Evolutionary conservation across 192 early-diverging fungal genomes (phyloP), one percentile per base, ranked within the genome.

Genomic region (Backusella morwellensis): DNA sequence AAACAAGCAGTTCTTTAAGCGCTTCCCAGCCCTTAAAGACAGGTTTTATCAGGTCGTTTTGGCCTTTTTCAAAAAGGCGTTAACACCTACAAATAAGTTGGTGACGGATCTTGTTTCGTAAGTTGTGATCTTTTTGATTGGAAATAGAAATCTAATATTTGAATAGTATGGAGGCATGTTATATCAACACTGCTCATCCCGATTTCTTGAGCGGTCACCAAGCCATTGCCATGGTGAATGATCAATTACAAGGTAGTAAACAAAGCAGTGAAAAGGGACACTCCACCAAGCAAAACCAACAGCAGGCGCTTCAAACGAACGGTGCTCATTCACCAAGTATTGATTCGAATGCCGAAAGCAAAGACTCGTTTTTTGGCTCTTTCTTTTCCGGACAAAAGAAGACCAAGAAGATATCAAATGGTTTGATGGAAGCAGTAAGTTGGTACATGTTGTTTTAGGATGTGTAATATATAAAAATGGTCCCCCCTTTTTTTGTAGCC

Each of bases 171-270:
- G 98, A 99, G 84, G 87, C 93, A 21, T 91, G 92, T 81, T 99
- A 99, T 84, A 92, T 99, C 86, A 99, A 99, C 88, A 99, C 98
- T 8, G 97, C 89, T 4, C 98, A 99, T 78, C 97, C 97, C 6
- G 97, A 99, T 78, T 99, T 99, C 86, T 88, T 99, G 80, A 96
- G 91, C 75, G 98, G 98, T 42, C 97, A 99, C 86, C 93, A 92
- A 77, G 96, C 97, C 6, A 95, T 97, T 86, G 90, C 95, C 40
- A 90, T 97, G 68, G 93, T 98, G 80, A 93, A 91, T 68, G 98
- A 98, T 50, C 76, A 79, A 56, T 74, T 81, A n/a, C 81, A 79
- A 12, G 26, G 52, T 35, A 74, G 54, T 35, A 44, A 35, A 9
- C 38, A 26, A 32, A 23, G 19, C 0, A 26, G 42, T 35, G 26